phyloP scores from a whole-genome alignment of 805 yeast species.

The Danielia reshetovae region DNA sequence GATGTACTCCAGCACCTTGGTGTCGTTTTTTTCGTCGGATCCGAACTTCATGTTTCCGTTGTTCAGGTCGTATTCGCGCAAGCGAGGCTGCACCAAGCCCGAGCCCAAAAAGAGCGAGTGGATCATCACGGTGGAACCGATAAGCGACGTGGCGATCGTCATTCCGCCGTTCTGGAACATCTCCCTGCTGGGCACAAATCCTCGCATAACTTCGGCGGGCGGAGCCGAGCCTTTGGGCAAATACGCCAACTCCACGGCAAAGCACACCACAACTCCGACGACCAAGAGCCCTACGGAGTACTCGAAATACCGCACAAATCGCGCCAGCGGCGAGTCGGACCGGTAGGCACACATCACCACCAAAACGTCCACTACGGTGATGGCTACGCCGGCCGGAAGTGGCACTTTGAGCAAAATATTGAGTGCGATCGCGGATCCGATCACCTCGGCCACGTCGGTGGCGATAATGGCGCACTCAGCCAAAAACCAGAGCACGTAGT shows the following conservation, averaged over 20 bases:
- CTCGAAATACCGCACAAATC: constrained; percentile 34
- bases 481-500: constrained; percentile 34
- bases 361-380: constrained; percentile 44
- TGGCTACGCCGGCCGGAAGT: constrained; percentile 45
- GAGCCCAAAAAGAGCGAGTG: constrained; percentile 48
- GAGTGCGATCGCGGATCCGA: constrained; percentile 49
- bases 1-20: constrained; percentile 26
- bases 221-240: constrained; percentile 25
- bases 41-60: constrained; percentile 27
- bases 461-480: constrained; percentile 50
- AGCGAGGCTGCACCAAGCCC: constrained; percentile 46
- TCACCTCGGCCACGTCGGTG: constrained; percentile 52
- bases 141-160: constrained; percentile 44
- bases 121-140: constrained; percentile 53
- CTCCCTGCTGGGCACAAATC: constrained; percentile 40
- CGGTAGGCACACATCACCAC: constrained; percentile 45
- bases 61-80: constrained; percentile 41
- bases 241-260: constrained; percentile 41
- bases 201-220: constrained; percentile 36
- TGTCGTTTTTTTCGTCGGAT: constrained; percentile 1
- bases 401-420: constrained; percentile 44
- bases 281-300: constrained; percentile 41
- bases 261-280: constrained; percentile 40
- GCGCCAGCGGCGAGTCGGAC: constrained; percentile 39
- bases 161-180: constrained; percentile 42